These are phyloP conservation scores for Picocystis salinarum DNA, from an alignment of 139 green algal species.

Conservation along the genomic window DNA sequence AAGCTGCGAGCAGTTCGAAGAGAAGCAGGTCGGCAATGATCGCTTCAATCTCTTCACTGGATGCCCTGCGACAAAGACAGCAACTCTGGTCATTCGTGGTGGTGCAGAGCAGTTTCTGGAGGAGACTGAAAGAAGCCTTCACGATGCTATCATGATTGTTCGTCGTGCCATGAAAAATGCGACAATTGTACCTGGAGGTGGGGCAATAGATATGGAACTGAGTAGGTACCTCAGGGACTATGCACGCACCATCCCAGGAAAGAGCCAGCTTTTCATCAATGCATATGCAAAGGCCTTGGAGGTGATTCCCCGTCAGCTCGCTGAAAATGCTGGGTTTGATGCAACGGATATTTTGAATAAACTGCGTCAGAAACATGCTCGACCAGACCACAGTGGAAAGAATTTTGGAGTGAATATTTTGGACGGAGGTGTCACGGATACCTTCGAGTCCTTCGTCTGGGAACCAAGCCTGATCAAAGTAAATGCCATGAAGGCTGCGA, in stretches of 20 bases:
- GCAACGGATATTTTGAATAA: conserved; percentile 95
- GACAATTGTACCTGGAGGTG: conserved; percentile 73
- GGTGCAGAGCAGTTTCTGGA: conserved; percentile 94
- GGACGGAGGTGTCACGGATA: conserved; percentile 83
- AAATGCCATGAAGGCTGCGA: conserved; percentile 78
- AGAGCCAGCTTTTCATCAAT: conserved; percentile 92
- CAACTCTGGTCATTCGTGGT: conserved; percentile 88
- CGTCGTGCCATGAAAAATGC: conserved; percentile 58
- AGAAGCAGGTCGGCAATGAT: conserved; percentile 89
- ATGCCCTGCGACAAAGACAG: conserved; percentile 65
- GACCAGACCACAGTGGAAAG: conserved; percentile 26
- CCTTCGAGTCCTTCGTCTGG: conserved; percentile 84
- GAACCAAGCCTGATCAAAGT: conserved; percentile 84
- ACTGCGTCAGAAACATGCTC: conserved; percentile 86
- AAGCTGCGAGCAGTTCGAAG: conserved; percentile 75
- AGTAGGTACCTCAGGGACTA: conserved; percentile 25
- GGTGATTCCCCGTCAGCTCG: conserved; percentile 88
- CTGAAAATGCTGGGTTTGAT: conserved; percentile 92
- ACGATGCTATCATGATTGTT: conserved; percentile 99
- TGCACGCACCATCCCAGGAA: conserved; percentile 48
- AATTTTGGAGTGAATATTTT: conserved; percentile 90
- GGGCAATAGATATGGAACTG: conserved; percentile 72
- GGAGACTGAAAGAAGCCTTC: conserved; percentile 83
- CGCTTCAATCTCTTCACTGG: conserved; percentile 96
- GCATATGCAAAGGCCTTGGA: conserved; percentile 60